phyloP scores from a whole-genome alignment of 371 early-diverging fungal species.

The Mucor lusitanicus region DNA sequence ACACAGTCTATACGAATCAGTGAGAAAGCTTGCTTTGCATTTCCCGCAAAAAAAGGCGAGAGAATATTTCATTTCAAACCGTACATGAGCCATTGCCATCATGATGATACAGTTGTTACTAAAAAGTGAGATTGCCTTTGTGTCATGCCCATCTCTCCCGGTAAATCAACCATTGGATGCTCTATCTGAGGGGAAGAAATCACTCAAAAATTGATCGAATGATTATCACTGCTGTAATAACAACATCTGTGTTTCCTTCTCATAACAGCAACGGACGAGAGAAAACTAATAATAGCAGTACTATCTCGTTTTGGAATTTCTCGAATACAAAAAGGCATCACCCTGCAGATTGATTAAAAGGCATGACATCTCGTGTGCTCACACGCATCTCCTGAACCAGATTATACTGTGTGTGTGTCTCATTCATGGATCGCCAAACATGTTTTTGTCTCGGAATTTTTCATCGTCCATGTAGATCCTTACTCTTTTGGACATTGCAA shows the following conservation, averaged over 20 bases:
- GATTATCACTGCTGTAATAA: background rate
- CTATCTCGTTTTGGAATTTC: background rate
- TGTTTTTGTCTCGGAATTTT: background rate
- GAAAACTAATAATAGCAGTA: background rate
- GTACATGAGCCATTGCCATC: background rate
- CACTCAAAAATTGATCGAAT: background rate
- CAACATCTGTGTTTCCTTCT: background rate
- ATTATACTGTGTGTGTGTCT: background rate
- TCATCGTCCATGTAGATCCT: background rate
- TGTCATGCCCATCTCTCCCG: background rate
- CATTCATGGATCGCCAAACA: background rate
- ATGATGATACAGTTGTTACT: background rate
- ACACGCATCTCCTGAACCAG: background rate
- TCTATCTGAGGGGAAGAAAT: background rate
- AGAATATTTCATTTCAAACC: background rate
- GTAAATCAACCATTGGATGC: background rate
- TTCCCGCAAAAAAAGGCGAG: background rate
- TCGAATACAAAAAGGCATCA: background rate
- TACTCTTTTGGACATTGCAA: background rate
- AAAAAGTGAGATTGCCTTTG: background rate
- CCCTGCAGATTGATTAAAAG: constrained; percentile 3
- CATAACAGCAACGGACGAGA: background rate
- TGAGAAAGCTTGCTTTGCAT: background rate
- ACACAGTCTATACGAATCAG: background rate
- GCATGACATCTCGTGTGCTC: background rate